Evolutionary conservation across 164 flowering plant species (phyloP), one percentile per base, ranked within the genome.

Genomic region (Tetracentron sinense): DNA sequence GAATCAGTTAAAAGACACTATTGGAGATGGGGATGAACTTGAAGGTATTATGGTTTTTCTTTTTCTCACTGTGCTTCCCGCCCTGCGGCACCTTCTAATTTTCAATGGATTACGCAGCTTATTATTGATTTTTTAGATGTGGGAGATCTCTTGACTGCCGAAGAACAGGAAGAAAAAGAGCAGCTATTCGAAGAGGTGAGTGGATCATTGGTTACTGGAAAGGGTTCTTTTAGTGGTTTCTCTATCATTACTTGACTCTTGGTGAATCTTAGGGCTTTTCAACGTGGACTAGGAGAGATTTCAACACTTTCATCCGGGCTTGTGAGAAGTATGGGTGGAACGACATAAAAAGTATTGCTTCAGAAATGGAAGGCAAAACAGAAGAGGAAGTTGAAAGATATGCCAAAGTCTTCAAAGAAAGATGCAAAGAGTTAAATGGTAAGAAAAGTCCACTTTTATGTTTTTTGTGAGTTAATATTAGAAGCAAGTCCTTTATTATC

Each of bases 261-360:
- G 44, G 14, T 46, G 42, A 25, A 58, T 62, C 70, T 6, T 62
- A 95, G 99, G 98, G 99, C 11, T 95, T 95, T 70, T 89, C 97
- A 11, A 62, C 95, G 4, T 95, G 99, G 99, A 86, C 96, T 56
- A 78, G 96, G 76, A 92, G 87, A 78, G 99, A 95, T 71, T 95
- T 92, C 73, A 95, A 90, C 77, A 79, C 91, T 60, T 95, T 95
- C 75, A 87, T 92, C 35, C 81, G 99, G 72, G 99, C 99, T 42
- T 95, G 99, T 77, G 99, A 95, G 78, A 95, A 92, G 69, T 95
- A 90, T 76, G 99, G 98, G 17, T 81, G 99, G 23, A 85, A 80
- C 78, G 98, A 92, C 69, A 80, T 92, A 28, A 85, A 77, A 60
- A 75, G 84, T 66, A 90, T 95, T 77, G 90, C 96, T 64, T 73